Percentiles rank a stretch among this genome's conserved stretches.
phyloP scores from a whole-genome alignment of 176 grass and related monocot genomes.

The Oryza officinalis region DNA sequence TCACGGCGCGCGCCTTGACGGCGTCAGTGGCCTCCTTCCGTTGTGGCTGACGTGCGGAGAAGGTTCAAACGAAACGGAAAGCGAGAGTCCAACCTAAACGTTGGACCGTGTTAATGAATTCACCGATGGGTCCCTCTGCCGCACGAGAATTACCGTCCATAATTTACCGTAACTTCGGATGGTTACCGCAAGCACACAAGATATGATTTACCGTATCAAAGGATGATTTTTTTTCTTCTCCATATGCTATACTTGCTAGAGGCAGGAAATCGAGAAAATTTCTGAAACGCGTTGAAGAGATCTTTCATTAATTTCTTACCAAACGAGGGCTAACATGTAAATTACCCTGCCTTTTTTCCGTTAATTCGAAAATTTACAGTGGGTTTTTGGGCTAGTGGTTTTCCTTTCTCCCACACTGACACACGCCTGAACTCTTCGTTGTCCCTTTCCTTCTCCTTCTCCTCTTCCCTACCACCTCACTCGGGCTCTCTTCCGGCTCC shows the following conservation, averaged over 20 bases:
- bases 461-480: not conserved
- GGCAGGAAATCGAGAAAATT: not conserved
- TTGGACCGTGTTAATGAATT: not conserved
- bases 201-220: not conserved
- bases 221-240: not conserved
- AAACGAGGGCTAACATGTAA: slow-evolving; percentile 20
- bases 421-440: slow-evolving; percentile 24
- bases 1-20: not conserved
- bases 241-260: not conserved
- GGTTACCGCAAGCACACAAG: not conserved
- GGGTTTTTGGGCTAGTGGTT: slow-evolving; percentile 24
- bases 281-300: not conserved
- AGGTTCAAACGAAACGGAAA: not conserved
- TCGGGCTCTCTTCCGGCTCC: slow-evolving; percentile 17
- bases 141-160: not conserved
- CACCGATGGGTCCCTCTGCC: not conserved
- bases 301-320: not conserved
- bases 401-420: not conserved
- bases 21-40: not conserved
- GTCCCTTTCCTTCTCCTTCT: slow-evolving; percentile 29
- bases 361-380: slow-evolving; percentile 30
- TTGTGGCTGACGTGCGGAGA: not conserved
- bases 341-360: slow-evolving; percentile 7
- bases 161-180: not conserved
- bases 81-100: not conserved